Base-by-base conservation (phyloP, 1,284 basidiomycete species). In the Meripilus lineatus region DNA sequence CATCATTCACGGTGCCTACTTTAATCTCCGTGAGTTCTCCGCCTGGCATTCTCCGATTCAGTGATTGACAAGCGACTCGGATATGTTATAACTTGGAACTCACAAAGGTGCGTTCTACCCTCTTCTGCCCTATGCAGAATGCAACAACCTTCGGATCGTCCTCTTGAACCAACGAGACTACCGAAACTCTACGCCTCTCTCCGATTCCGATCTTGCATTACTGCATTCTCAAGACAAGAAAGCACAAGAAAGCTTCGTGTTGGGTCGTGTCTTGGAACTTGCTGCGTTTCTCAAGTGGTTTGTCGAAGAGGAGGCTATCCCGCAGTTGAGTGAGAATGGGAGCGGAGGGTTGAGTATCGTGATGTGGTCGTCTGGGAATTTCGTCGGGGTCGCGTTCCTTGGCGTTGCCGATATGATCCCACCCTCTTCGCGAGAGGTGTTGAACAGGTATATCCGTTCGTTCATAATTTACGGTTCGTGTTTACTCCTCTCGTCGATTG, bases 21-120 rank as follows among this genome's bases (percentile, higher is more conserved):
- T 48, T 30, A 46, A 57, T 35, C 32, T 40, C n/a, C 46, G 55
- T 57, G 42, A 38, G 50, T 14, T n/a, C n/a, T n/a, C n/a, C n/a
- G n/a, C n/a, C n/a, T n/a, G n/a, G n/a, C n/a, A n/a, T n/a, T n/a
- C n/a, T n/a, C n/a, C n/a, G n/a, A n/a, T n/a, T n/a, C n/a, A n/a
- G n/a, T n/a, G n/a, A n/a, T n/a, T n/a, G n/a, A n/a, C n/a, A n/a
- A n/a, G n/a, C n/a, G n/a, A n/a, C n/a, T 10, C 11, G 2, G 3
- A 17, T 32, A 7, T 13, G 3, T 7, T 37, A 4, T 21, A n/a
- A 21, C 15, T 24, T 40, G 8, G 2, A 13, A 15, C 38, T 25
- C 5, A 6, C 38, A 45, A 33, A 44, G 42, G 21, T 7, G 39
- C 42, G 4, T 52, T 49, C 37, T 17, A 33, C n/a, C 37, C 10